Evolutionary conservation across 2,329 filamentous ascomycete species (phyloP).

Genomic region (Monilinia polystroma): DNA sequence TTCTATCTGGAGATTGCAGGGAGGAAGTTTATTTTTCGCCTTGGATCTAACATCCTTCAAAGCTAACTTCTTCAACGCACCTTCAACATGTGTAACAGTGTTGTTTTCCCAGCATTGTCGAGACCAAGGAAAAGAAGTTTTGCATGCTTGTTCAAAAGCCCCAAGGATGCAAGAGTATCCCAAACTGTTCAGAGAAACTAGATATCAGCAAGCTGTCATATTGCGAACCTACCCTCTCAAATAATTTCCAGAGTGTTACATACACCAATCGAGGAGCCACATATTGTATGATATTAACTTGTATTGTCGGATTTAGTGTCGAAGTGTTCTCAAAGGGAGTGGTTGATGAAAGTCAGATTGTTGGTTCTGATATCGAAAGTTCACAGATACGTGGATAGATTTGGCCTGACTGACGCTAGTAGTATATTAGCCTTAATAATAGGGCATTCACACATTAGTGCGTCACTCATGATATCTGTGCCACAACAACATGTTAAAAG

Average conservation of each 20-base stretch:
- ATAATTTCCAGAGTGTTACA: slow-evolving; percentile 40
- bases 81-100: slow-evolving; percentile 93
- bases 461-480: slow-evolving; percentile 8
- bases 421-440: background rate
- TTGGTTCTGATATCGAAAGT: slow-evolving; percentile 21
- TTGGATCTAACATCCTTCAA: background rate
- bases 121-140: slow-evolving; percentile 92
- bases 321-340: slow-evolving; percentile 17
- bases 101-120: slow-evolving; percentile 94
- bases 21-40: slow-evolving; percentile 17
- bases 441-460: background rate
- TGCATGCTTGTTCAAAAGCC: slow-evolving; percentile 91
- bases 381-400: slow-evolving; percentile 26
- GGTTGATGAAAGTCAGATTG: slow-evolving; percentile 14
- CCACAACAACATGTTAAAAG: slow-evolving; percentile 16
- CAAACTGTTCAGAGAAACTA: slow-evolving; percentile 59
- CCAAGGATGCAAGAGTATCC: slow-evolving; percentile 83
- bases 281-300: slow-evolving; percentile 48
- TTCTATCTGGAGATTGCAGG: slow-evolving; percentile 7
- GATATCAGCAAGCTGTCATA: slow-evolving; percentile 38
- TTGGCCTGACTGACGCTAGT: slow-evolving; percentile 23
- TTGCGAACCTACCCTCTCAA: slow-evolving; percentile 20
- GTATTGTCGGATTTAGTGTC: slow-evolving; percentile 14
- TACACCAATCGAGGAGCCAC: slow-evolving; percentile 98
- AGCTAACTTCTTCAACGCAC: slow-evolving; percentile 48